Percentiles rank a stretch among this genome's conserved stretches.
These are phyloP conservation scores for Saraca asoca DNA, from an alignment of 331 rosid species.

Conservation along the genomic window DNA sequence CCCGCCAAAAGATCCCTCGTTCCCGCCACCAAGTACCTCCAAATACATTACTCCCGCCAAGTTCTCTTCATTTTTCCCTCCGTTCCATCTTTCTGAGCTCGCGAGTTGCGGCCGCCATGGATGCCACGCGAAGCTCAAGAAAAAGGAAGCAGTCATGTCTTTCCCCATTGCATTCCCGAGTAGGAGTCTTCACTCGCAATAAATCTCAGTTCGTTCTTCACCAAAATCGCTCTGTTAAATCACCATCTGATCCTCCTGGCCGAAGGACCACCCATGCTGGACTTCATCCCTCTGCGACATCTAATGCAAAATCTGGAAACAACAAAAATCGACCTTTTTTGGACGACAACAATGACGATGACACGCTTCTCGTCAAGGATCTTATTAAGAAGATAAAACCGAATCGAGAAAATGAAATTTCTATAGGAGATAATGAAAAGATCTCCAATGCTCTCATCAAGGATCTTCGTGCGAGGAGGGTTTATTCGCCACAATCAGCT, in stretches of 20 bases:
- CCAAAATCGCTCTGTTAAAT: conserved; percentile 33
- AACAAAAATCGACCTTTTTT: background rate
- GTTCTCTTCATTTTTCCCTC: background rate
- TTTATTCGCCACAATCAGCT: conserved; percentile 51
- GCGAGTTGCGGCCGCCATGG: conserved; percentile 43
- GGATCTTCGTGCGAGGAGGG: conserved; percentile 73
- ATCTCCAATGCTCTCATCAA: conserved; percentile 34
- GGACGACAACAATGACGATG: conserved; percentile 11
- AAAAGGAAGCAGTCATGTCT: conserved; percentile 29
- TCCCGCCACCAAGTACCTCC: conserved; percentile 32
- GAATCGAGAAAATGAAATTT: background rate
- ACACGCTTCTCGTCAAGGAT: background rate
- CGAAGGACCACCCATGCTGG: background rate
- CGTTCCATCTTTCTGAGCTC: background rate
- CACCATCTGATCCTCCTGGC: conserved; percentile 18
- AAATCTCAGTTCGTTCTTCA: conserved; percentile 32
- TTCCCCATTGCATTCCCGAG: background rate
- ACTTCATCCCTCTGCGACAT: background rate
- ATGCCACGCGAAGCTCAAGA: conserved; percentile 30
- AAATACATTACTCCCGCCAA: conserved; percentile 4
- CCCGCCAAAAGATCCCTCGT: conserved; percentile 32
- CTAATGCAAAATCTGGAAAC: conserved; percentile 12
- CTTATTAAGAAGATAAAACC: conserved; percentile 22
- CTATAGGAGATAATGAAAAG: conserved; percentile 18
- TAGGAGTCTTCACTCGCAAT: conserved; percentile 33